Evolutionary conservation across 2,329 filamentous ascomycete species (phyloP), one percentile per base, ranked within the genome.

Genomic region (Alternaria postmessia): DNA sequence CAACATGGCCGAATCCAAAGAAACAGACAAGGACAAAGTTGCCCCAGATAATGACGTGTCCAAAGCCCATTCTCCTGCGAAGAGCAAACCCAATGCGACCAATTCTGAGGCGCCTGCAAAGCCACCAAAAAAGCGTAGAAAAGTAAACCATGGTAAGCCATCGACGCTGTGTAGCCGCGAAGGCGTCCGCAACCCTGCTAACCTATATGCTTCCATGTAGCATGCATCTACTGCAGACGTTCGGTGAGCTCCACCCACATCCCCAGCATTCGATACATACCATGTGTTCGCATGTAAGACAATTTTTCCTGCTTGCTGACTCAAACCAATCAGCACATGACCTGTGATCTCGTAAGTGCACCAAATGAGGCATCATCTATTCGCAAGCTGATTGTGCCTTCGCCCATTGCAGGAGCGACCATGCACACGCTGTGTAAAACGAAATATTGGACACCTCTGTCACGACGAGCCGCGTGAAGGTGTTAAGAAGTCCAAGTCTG

Each of bases 401-500:
- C 71, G 28, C 46, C 46, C 12, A 69, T 76, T 74, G 73, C 80
- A 96, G 93, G 93, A 96, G 84, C 90, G 95, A 78, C 95, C 95
- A 75, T 99, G 95, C 86, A 94, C 93, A 74, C 88, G 95, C 82
- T 99, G 95, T 84, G 92, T 98, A 81, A 99, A 98, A 83, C 90
- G 95, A 76, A 97, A 97, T 82, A 99, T 99, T 79, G 95, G 94
- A 73, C 95, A 99, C 81, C 86, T 99, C 68, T 99, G 95, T 81
- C 95, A 97, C 83, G 95, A 99, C 81, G 95, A 98, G 81, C 94
- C 94, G 69, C 90, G 94, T 79, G 94, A 99, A 75, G 68, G 68
- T 69, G 87, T 90, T 61, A 96, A 95, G 81, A 94, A 94, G 81
- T 81, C 86, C 71, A 97, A 94, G 82, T 80, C 79, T 39, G 81